Conservation (phyloP, 1,284 basidiomycete species). For the Pulveroboletus sp. region DNA sequence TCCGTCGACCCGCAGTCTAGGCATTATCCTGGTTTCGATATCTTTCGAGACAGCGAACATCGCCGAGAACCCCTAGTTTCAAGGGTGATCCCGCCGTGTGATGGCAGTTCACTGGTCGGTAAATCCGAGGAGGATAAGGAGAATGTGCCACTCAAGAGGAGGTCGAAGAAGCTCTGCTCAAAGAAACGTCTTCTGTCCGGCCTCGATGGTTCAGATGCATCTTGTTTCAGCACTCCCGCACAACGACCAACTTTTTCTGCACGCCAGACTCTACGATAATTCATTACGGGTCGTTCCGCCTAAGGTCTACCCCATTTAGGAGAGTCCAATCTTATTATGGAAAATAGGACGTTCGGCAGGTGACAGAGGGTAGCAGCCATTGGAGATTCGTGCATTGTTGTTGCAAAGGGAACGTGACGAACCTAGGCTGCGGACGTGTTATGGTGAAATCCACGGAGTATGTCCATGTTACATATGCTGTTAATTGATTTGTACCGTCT, state of each 20-base stretch:
- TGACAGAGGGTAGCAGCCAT: background rate
- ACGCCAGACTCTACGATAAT: constrained; percentile 27
- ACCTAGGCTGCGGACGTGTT: constrained; percentile 7
- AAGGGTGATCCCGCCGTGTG: constrained; percentile 7
- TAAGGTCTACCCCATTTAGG: background rate
- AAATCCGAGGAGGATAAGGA: constrained; percentile 50
- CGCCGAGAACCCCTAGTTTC: constrained; percentile 18
- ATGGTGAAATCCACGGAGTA: constrained; percentile 22
- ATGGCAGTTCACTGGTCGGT: constrained; percentile 23
- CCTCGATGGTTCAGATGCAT: constrained; percentile 22
- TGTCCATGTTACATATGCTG: constrained; percentile 35
- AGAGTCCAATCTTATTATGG: background rate
- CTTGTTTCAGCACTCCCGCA: constrained; percentile 6
- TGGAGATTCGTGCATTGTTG: constrained; percentile 6
- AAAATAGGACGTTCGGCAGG: background rate
- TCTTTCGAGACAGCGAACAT: constrained; percentile 55
- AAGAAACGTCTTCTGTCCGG: constrained; percentile 26
- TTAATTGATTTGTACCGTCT: constrained; percentile 37
- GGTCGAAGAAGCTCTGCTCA: constrained; percentile 41
- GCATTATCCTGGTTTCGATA: constrained; percentile 73
- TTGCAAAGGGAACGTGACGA: background rate
- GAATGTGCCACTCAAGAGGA: constrained; percentile 50
- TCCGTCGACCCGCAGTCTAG: constrained; percentile 55
- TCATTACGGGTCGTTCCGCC: background rate
- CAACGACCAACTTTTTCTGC: constrained; percentile 21